A percentile compares a stretch with the other conserved stretches of the same genome.
Evolutionary conservation across 306 rosid genomes (phyloP).

Genomic region (Rubus parviflorus): DNA sequence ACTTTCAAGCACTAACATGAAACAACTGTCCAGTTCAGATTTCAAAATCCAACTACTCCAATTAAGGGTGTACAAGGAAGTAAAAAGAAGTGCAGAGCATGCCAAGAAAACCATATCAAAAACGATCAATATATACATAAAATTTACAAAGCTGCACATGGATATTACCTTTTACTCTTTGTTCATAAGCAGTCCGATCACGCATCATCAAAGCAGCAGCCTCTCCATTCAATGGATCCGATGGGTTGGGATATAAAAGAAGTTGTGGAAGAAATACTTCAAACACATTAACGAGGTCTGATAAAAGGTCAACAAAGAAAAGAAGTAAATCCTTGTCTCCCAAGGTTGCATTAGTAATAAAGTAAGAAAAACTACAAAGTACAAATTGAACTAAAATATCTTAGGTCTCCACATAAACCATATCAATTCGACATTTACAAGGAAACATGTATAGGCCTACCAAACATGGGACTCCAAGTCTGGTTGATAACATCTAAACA

Average conservation of each 20-base stretch:
- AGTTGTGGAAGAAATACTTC: constrained; percentile 95
- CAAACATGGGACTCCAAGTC: constrained; percentile 97
- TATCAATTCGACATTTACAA: background rate
- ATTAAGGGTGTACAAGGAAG: background rate
- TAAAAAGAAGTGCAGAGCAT: constrained; percentile 3
- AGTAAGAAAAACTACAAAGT: constrained; percentile 6
- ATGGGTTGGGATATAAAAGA: constrained; percentile 86
- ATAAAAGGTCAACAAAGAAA: constrained; percentile 5
- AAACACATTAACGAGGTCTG: constrained; percentile 86
- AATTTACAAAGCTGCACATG: constrained; percentile 16
- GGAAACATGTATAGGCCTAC: constrained; percentile 40
- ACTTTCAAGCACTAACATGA: background rate
- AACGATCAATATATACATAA: background rate
- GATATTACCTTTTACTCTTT: constrained; percentile 73
- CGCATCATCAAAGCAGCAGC: constrained; percentile 90
- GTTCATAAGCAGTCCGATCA: constrained; percentile 67
- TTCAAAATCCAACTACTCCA: background rate
- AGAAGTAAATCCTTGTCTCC: constrained; percentile 20
- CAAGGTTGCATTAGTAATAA: constrained; percentile 14
- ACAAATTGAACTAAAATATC: background rate
- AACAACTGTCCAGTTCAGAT: constrained; percentile 2
- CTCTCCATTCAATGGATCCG: constrained; percentile 81
- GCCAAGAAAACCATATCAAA: background rate
- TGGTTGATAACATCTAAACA: constrained; percentile 94
- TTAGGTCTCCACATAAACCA: constrained; percentile 4